Evolutionary conservation across 2,329 filamentous ascomycete genomes (phyloP).

Genomic region (Colletotrichum sp.): DNA sequence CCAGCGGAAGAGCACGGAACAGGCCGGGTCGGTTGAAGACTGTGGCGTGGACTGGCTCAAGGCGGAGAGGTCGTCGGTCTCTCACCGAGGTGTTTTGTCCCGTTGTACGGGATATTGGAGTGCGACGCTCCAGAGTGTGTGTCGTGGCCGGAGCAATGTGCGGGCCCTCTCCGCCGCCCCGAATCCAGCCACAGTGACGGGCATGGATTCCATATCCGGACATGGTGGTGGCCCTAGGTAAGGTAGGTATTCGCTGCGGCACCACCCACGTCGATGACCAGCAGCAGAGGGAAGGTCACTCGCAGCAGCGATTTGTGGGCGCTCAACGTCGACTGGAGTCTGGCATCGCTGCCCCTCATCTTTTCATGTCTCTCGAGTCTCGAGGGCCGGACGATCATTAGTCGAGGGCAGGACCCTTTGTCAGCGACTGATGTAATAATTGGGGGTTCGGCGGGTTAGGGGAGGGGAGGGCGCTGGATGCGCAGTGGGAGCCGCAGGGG

Average conservation of each 20-base stretch:
- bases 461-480: not conserved
- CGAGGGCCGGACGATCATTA: not conserved
- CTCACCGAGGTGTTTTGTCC: not conserved
- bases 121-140: not conserved
- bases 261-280: not conserved
- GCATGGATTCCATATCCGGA: not conserved
- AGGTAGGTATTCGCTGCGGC: not conserved
- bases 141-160: not conserved
- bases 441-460: not conserved
- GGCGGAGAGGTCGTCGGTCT: not conserved
- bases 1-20: not conserved
- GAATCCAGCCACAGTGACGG: not conserved
- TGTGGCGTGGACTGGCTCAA: not conserved
- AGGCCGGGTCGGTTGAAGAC: not conserved
- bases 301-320: not conserved
- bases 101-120: not conserved
- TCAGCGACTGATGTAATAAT: not conserved
- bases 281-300: constrained; percentile 1
- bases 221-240: not conserved
- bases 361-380: not conserved
- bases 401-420: not conserved
- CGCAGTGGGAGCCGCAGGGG: not conserved
- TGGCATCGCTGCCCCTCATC: not conserved
- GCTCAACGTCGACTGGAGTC: not conserved
- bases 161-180: not conserved